Base-by-base conservation (phyloP, 2,329 filamentous ascomycete genomes). In the Calonectria pauciramosa region DNA sequence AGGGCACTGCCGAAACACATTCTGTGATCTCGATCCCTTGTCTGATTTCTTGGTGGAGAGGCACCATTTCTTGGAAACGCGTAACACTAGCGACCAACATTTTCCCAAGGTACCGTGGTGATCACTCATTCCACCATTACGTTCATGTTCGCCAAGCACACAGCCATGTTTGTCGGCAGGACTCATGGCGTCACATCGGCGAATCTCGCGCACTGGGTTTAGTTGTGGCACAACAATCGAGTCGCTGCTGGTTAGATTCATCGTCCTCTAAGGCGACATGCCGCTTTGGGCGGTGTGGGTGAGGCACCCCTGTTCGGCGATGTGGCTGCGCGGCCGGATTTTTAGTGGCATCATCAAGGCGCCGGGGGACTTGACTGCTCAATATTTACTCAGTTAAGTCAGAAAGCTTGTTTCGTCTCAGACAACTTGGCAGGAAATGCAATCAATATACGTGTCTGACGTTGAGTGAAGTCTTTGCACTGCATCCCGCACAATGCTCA, bases 11-110 rank as follows among this genome's bases (percentile, higher is more conserved):
- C 44, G 49, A 49, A 63, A 74, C 20, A 64, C 66, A 20, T 44
- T 67, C 64, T 51, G 44, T 28, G 73, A 80, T 80, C 78, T 77
- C 79, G 77, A 81, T 80, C 79, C 71, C 11, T 41, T 44, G 54
- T 41, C 23, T n/a, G 71, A 72, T 66, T 74, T 63, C 69, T 70
- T 66, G 60, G 26, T 32, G 38, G 52, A 51, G 38, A 69, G 63
- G 30, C 36, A 60, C 28, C 30, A 72, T 66, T 63, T 76, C 44
- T 72, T 65, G 56, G 70, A 71, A 75, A 73, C 77, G 70, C 68
- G 63, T 41, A 66, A n/a, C 18, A 67, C 9, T 59, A 41, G 70
- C 41, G 70, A 63, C 70, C 30, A 78, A 32, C 59, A 30, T 73
- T 65, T 34, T 36, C 32, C 59, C 52, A 70, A 65, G 67, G 65